Conservation (phyloP, 169 alveolate genomes). For the Cryptosporidium tyzzeri region DNA sequence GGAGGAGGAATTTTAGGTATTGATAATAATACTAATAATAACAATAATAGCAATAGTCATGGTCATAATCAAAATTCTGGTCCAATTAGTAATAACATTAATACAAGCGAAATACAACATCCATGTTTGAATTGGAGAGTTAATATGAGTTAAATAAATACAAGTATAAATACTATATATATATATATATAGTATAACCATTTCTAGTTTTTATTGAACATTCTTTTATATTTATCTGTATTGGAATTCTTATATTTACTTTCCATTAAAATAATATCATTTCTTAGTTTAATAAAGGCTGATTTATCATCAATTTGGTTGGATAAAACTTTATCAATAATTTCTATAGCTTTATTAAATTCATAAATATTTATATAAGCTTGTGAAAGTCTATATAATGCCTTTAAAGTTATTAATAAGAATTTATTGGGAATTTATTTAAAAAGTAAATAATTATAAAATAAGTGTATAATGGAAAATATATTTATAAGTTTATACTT, state of each 20-base stretch:
- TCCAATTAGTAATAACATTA: background rate
- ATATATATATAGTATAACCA: background rate
- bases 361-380: slow-evolving; percentile 46
- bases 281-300: slow-evolving; percentile 33
- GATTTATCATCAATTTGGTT: background rate
- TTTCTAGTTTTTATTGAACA: slow-evolving; percentile 8
- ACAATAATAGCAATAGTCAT: background rate
- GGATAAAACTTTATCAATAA: slow-evolving; percentile 21
- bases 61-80: background rate
- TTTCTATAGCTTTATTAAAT: slow-evolving; percentile 23
- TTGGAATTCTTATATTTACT: slow-evolving; percentile 42
- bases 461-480: background rate
- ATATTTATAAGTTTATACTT: background rate
- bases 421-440: background rate
- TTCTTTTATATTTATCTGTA: slow-evolving; percentile 2
- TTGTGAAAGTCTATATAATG: slow-evolving; percentile 48
- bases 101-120: slow-evolving; percentile 41
- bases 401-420: slow-evolving; percentile 2
- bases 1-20: slow-evolving; percentile 10
- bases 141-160: slow-evolving; percentile 3
- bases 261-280: slow-evolving; percentile 19
- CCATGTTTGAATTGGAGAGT: slow-evolving; percentile 50
- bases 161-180: background rate
- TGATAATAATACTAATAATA: background rate
- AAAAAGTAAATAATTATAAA: background rate